Percentiles rank a stretch among this genome's conserved stretches.
Conservation (phyloP, 2,329 filamentous ascomycete genomes). For the Botrytis paeoniae region DNA sequence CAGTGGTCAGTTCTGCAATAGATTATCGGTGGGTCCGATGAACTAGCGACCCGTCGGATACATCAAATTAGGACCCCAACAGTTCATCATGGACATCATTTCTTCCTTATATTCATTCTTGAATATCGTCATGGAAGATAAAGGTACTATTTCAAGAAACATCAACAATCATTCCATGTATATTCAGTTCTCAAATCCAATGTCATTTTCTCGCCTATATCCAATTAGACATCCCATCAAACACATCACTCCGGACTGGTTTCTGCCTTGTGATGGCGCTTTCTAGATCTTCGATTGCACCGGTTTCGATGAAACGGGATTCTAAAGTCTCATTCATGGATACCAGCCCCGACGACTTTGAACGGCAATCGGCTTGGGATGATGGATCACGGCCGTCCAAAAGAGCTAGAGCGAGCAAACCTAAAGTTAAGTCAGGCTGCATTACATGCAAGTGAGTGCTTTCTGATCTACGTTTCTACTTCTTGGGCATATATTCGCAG, state of each 20-base stretch:
- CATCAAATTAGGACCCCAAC: slow-evolving; percentile 21
- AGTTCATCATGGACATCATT: slow-evolving; percentile 17
- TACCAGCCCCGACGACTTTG: not conserved
- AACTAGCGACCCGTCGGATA: slow-evolving; percentile 20
- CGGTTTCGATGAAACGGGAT: not conserved
- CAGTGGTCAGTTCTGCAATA: slow-evolving; percentile 18
- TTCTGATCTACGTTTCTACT: not conserved
- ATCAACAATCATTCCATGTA: not conserved
- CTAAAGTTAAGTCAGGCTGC: slow-evolving; percentile 65
- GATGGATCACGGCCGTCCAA: slow-evolving; percentile 26
- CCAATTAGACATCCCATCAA: not conserved
- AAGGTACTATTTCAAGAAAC: not conserved
- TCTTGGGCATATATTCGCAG: not conserved
- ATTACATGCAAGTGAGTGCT: slow-evolving; percentile 60
- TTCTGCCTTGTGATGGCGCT: slow-evolving; percentile 5
- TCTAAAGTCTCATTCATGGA: slow-evolving; percentile 1
- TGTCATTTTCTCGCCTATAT: slow-evolving; percentile 1
- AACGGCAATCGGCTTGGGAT: slow-evolving; percentile 25
- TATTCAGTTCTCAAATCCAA: not conserved
- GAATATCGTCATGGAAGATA: not conserved
- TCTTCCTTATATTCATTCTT: slow-evolving; percentile 15
- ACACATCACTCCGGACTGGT: not conserved
- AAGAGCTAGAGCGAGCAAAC: slow-evolving; percentile 32
- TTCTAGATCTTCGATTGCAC: not conserved
- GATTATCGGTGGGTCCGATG: slow-evolving; percentile 28